Conservation (phyloP, 2,329 filamentous ascomycete species). For the Penicillium sp. region DNA sequence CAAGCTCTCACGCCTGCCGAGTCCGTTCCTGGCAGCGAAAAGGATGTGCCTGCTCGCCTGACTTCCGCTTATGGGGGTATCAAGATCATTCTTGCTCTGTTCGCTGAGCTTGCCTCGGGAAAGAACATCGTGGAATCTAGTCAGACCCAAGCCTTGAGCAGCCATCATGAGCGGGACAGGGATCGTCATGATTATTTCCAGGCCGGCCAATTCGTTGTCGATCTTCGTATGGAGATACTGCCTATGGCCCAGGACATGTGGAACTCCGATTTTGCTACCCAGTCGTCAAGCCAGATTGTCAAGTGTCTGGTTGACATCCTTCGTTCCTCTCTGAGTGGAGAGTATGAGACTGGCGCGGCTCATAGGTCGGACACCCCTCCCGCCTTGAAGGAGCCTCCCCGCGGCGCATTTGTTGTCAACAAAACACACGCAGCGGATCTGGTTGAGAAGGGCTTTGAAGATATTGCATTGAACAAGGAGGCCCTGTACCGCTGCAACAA, state of each 20-base stretch:
- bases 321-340: conserved; percentile 69
- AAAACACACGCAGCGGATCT: conserved; percentile 44
- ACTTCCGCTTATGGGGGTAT: conserved; percentile 58
- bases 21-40: conserved; percentile 36
- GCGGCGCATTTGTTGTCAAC: conserved; percentile 51
- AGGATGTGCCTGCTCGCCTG: conserved; percentile 41
- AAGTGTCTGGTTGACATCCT: conserved; percentile 79
- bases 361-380: conserved; percentile 58
- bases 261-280: conserved; percentile 79
- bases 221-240: conserved; percentile 73
- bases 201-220: conserved; percentile 73
- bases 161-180: conserved; percentile 51
- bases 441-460: conserved; percentile 46
- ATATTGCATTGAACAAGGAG: conserved; percentile 64
- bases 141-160: conserved; percentile 53
- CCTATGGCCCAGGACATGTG: conserved; percentile 73
- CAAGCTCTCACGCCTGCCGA: conserved; percentile 44
- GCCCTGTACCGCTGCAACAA: conserved; percentile 79
- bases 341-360: conserved; percentile 64
- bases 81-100: conserved; percentile 80
- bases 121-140: conserved; percentile 76
- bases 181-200: conserved; percentile 58
- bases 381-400: conserved; percentile 41
- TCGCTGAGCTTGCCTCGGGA: conserved; percentile 66
- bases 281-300: conserved; percentile 68